Evolutionary conservation across 441 rosid genomes (phyloP).

Genomic region (Corymbia citriodora): DNA sequence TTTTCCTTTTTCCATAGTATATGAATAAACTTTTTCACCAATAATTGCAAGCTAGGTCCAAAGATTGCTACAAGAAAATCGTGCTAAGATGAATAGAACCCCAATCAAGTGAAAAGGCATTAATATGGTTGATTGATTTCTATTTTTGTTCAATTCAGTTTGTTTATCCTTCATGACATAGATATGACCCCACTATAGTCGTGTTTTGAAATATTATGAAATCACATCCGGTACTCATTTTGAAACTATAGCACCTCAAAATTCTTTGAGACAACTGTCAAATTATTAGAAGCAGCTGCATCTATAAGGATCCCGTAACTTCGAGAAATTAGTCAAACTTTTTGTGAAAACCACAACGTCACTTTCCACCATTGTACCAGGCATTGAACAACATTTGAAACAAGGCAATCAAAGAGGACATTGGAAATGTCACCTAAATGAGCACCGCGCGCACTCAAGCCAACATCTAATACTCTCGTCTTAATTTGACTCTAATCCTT

Average conservation of each 20-base stretch:
- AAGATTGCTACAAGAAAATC: neutral
- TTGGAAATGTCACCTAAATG: neutral
- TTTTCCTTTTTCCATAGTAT: neutral
- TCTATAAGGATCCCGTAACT: neutral
- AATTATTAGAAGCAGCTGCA: neutral
- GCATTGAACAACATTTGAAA: neutral
- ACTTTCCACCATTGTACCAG: neutral
- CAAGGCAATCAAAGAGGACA: neutral
- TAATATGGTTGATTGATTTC: neutral
- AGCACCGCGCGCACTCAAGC: neutral
- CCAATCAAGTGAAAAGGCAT: neutral
- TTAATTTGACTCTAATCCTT: neutral
- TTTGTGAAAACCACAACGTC: neutral
- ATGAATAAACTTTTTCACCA: neutral
- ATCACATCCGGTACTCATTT: neutral
- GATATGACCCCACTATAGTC: neutral
- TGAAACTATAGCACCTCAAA: neutral
- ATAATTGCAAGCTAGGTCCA: neutral
- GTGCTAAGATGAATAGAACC: neutral
- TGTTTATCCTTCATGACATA: neutral
- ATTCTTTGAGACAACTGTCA: neutral
- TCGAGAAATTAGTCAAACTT: neutral
- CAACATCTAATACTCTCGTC: neutral
- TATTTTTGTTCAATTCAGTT: neutral
- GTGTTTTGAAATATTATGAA: neutral